These are phyloP conservation scores for Kwoniella newhampshirensis DNA, from an alignment of 768 basidiomycete species.

Conservation along the genomic window DNA sequence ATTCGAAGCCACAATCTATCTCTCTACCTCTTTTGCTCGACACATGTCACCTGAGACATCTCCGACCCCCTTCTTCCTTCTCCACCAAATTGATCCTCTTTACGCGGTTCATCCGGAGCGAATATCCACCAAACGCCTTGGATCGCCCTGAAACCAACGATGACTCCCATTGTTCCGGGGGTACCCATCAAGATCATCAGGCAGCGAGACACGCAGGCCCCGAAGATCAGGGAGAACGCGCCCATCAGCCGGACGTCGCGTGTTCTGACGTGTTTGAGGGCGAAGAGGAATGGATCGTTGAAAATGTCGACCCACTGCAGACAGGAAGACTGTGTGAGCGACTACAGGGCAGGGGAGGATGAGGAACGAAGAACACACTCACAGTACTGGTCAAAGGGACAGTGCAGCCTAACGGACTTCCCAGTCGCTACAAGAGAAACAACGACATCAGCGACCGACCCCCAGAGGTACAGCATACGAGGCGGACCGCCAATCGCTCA, in stretches of 20 bases:
- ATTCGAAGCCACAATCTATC: no score
- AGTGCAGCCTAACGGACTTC: constrained; percentile 33
- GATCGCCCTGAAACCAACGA: constrained; percentile 39
- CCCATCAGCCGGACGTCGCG: constrained; percentile 72
- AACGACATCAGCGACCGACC: constrained; percentile 64
- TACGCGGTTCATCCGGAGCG: constrained; percentile 1
- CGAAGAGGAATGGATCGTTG: constrained; percentile 75
- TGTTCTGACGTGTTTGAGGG: constrained; percentile 56
- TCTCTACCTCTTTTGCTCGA: no score
- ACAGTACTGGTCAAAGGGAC: constrained; percentile 62
- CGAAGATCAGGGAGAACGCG: constrained; percentile 65
- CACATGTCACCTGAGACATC: no score
- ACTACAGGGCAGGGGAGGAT: neutral
- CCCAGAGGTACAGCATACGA: constrained; percentile 53
- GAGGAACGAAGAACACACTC: neutral
- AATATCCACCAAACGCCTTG: constrained; percentile 35
- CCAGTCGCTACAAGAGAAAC: constrained; percentile 25
- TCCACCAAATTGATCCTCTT: no score
- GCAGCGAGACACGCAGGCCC: constrained; percentile 61
- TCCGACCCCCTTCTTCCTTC: no score
- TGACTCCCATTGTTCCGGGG: constrained; percentile 42
- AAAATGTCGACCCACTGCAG: constrained; percentile 79
- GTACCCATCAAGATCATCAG: constrained; percentile 35
- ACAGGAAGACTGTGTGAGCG: constrained; percentile 43
- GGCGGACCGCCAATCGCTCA: neutral